Evolutionary conservation across 192 early-diverging fungal species (phyloP), one percentile per base, ranked within the genome.

Genomic region (Geranomyces michiganensis): DNA sequence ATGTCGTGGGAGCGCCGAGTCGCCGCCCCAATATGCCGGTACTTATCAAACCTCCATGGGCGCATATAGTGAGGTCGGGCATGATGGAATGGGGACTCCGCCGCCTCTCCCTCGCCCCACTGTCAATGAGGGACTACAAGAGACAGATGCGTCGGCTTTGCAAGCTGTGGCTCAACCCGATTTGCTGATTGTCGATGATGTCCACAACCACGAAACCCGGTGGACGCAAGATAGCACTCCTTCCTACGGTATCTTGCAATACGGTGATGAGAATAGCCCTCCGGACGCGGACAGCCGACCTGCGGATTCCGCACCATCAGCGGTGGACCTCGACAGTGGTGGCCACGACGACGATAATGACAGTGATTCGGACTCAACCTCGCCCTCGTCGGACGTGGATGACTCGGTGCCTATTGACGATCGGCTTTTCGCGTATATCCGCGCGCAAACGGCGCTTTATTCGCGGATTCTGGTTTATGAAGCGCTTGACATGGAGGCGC

Each of bases 401-500:
- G 49, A 67, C 24, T 22, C 10, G 1, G 29, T 32, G 45, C 33
- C 51, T 9, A 59, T 69, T 26, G 41, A 56, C 26, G 67, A 69
- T 5, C n/a, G 41, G 27, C 55, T 73, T 15, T 73, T 56, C 27
- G 15, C 36, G 9, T 73, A 56, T 36, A 66, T 73, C 10, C 60
- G 43, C 17, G 27, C 0, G 2, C 71, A 73, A 26, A 41, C 24
- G 15, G 29, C 46, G 14, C 49, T 73, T 19, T 73, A 73, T 36
- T 31, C 51, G 9, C 60, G 71, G 13, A 73, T 73, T 45, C 43
- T 73, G 31, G 47, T 62, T 9, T 73, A 73, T 43, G 71, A 73
- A 47, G 60, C 71, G 12, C 33, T 73, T 24, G 71, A 73, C 43
- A 66, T 73, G 65, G 71, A 73, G 19, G 27, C 1, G 0, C 55